Base-by-base conservation (phyloP, 805 yeast species). In the Pichia rugopelliculosa region DNA sequence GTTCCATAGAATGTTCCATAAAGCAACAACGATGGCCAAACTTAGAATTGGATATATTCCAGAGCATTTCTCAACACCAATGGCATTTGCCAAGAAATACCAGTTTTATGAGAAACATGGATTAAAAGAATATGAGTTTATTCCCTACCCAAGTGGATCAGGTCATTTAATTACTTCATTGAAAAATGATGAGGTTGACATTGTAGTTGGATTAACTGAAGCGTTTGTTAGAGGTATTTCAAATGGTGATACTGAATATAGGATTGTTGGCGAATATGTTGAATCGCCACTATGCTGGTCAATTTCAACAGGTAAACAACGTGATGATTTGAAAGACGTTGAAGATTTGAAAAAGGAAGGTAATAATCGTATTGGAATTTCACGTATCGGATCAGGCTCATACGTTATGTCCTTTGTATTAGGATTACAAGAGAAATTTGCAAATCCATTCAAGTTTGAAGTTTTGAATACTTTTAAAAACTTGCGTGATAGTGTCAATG, bases 251-350 rank as follows among this genome's bases (percentile, higher is more conserved):
- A 51, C 52, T 11, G 65, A 70, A 45, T 88, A 83, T 65, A 76
- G 80, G 55, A 72, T 87, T 10, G 74, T 81, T 3, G 96, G 89
- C 6, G 85, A 95, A 2, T 90, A 88, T 62, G 96, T 89, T 18
- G 72, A 82, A 53, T 82, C 91, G 9, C 96, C 96, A 1, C 71
- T 89, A 47, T 81, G 91, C 54, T 89, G 97, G 97, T 85, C 96
- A 2, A 79, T 89, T 41, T 81, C 90, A 50, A 83, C 95, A 0
- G 96, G 96, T 4, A 64, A 59, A 39, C 54, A 74, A 39, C 71
- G 96, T 36, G 60, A 66, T 12, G 89, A 82, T 13, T 56, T 86
- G 47, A 68, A 61, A n/a, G 58, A 64, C 4, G 70, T 75, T 27
- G 66, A 68, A 1, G 80, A 83, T 51, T 72, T 88, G 51, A 53